Evolutionary conservation across 768 basidiomycete species (phyloP).

Genomic region (Exidia glandulosa): DNA sequence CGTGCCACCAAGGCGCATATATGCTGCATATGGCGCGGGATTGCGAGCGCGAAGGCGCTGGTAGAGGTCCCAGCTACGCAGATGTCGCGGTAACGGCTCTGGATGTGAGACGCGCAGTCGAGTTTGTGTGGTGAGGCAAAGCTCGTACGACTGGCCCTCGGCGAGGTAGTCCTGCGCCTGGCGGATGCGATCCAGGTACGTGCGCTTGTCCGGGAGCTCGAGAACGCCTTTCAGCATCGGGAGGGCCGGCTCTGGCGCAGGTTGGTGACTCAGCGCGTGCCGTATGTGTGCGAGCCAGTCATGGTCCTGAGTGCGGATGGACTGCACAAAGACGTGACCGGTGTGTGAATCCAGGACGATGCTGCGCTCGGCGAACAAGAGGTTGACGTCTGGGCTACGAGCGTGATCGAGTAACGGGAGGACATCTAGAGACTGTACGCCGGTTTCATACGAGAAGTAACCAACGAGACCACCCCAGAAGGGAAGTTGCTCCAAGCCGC

Average conservation of each 20-base stretch:
- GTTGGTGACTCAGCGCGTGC: conserved; percentile 1
- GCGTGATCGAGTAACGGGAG: conserved; percentile 28
- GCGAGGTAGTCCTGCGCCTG: conserved; percentile 63
- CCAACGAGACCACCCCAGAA: conserved; percentile 83
- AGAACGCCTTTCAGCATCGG: not conserved
- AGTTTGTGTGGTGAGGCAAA: conserved; percentile 66
- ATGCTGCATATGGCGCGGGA: conserved; percentile 83
- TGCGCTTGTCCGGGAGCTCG: not conserved
- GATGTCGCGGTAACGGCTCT: conserved; percentile 12
- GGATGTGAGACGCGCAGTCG: conserved; percentile 46
- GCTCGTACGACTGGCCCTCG: conserved; percentile 85
- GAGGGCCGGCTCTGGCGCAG: not conserved
- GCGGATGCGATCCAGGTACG: conserved; percentile 59
- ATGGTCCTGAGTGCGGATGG: conserved; percentile 45
- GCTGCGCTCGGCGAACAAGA: conserved; percentile 71
- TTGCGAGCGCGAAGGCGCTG: conserved; percentile 61
- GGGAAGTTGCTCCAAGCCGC: conserved; percentile 44
- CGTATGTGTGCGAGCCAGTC: conserved; percentile 46
- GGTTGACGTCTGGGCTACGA: conserved; percentile 49
- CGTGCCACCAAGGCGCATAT: conserved; percentile 63
- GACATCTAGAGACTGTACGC: conserved; percentile 44
- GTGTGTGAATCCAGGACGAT: conserved; percentile 51
- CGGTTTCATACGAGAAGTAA: conserved; percentile 70
- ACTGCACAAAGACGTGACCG: conserved; percentile 49
- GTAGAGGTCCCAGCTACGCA: conserved; percentile 64